These are phyloP conservation scores for Gilbertella persicaria DNA, from an alignment of 371 early-diverging fungal genomes.

Conservation along the genomic window DNA sequence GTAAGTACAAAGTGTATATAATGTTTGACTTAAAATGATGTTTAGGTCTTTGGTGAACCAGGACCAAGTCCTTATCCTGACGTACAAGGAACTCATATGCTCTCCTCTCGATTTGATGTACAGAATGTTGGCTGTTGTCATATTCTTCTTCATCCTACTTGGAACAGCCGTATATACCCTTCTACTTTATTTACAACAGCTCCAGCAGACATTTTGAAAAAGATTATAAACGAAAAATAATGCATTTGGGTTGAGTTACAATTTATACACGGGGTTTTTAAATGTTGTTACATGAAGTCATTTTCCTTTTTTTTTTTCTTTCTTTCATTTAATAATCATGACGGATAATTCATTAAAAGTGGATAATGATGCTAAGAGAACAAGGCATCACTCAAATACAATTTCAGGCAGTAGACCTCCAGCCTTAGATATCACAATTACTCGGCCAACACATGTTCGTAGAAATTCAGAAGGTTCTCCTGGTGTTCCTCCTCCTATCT, in stretches of 20 bases:
- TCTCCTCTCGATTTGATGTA: slow-evolving; percentile 64
- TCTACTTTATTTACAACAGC: slow-evolving; percentile 86
- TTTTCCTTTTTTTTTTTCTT: slow-evolving; percentile 1
- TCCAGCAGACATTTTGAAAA: slow-evolving; percentile 60
- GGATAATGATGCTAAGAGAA: background rate
- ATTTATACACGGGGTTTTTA: too few species aligned
- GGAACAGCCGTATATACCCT: slow-evolving; percentile 89
- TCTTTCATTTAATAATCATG: background rate
- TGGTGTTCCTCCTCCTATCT: slow-evolving; percentile 25
- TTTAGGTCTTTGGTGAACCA: slow-evolving; percentile 54
- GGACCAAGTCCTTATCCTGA: slow-evolving; percentile 86
- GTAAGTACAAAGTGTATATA: slow-evolving; percentile 37
- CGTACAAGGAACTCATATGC: slow-evolving; percentile 74
- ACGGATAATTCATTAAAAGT: background rate
- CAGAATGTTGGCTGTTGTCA: slow-evolving; percentile 84
- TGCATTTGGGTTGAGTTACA: too few species aligned
- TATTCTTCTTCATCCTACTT: slow-evolving; percentile 80
- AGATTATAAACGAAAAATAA: slow-evolving; percentile 39
- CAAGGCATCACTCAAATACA: slow-evolving; percentile 15
- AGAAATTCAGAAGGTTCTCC: slow-evolving; percentile 34
- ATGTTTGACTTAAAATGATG: background rate
- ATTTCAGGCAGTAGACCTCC: slow-evolving; percentile 19
- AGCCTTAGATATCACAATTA: slow-evolving; percentile 13
- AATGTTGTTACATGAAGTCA: slow-evolving; percentile 1
- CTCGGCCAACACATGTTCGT: slow-evolving; percentile 11